phyloP scores from a whole-genome alignment of 371 early-diverging fungal genomes.

The Mucor sp. region DNA sequence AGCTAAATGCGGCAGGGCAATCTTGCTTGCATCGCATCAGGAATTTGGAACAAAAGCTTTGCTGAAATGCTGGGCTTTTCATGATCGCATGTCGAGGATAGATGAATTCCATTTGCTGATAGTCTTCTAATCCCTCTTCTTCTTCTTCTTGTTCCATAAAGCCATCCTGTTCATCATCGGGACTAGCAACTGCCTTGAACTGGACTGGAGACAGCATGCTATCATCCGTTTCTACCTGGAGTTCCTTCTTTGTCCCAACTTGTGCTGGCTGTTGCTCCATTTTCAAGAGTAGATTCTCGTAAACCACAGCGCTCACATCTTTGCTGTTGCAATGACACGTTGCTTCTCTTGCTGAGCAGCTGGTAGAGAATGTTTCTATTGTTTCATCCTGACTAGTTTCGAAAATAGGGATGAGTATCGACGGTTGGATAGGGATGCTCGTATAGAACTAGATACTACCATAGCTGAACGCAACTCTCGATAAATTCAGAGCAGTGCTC shows the following conservation, averaged over 20 bases:
- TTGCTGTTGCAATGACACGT: background rate
- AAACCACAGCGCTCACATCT: background rate
- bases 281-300: background rate
- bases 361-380: background rate
- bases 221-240: background rate
- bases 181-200: background rate
- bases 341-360: background rate
- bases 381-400: background rate
- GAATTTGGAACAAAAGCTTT: background rate
- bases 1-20: slow-evolving; percentile 3
- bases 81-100: background rate
- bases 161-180: background rate
- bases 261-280: background rate
- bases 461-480: background rate
- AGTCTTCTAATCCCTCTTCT: background rate
- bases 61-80: background rate
- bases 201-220: slow-evolving; percentile 1
- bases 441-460: background rate
- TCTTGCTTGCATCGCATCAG: slow-evolving; percentile 10
- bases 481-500: background rate
- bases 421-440: no score
- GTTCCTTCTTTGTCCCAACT: background rate
- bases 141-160: no score
- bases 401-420: background rate
- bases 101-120: background rate